Percentiles rank a stretch among this genome's conserved stretches.
Conservation (phyloP, 345 rosid genomes). For the Euphorbia pulcherrima region DNA sequence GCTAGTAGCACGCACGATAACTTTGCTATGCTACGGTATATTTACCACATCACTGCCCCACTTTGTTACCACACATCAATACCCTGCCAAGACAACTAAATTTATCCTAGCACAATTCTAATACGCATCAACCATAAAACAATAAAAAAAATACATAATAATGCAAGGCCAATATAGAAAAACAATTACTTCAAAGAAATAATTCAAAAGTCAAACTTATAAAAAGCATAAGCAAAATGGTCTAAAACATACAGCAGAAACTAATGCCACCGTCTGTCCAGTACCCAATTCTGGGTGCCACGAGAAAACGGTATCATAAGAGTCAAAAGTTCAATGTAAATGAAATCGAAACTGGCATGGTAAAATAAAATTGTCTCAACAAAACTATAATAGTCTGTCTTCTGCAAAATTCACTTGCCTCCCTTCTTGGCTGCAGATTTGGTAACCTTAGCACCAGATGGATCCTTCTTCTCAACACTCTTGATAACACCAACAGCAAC, state of each 20-base stretch:
- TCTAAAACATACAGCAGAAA: background rate
- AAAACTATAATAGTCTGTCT: background rate
- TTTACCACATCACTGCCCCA: too few species aligned
- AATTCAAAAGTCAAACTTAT: too few species aligned
- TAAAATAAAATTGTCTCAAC: background rate
- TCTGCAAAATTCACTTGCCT: slow-evolving; percentile 17
- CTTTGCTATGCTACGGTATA: too few species aligned
- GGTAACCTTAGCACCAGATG: slow-evolving; percentile 23
- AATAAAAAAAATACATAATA: too few species aligned
- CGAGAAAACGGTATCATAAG: background rate
- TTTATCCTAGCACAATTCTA: too few species aligned
- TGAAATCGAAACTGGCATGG: background rate
- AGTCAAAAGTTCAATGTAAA: background rate
- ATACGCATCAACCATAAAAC: too few species aligned
- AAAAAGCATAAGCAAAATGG: background rate
- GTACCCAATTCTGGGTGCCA: slow-evolving; percentile 20
- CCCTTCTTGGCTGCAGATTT: slow-evolving; percentile 25
- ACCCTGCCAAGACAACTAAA: too few species aligned
- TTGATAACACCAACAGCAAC: slow-evolving; percentile 26
- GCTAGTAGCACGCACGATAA: too few species aligned
- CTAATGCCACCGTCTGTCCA: slow-evolving; percentile 19
- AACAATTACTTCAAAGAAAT: background rate
- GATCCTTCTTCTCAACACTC: slow-evolving; percentile 25
- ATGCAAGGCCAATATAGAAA: too few species aligned
- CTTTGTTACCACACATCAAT: too few species aligned